A percentile compares a stretch with the other conserved stretches of the same genome.
Evolutionary conservation across 495 filamentous ascomycete species (phyloP).

Genomic region (Aspergillus homomorphus): DNA sequence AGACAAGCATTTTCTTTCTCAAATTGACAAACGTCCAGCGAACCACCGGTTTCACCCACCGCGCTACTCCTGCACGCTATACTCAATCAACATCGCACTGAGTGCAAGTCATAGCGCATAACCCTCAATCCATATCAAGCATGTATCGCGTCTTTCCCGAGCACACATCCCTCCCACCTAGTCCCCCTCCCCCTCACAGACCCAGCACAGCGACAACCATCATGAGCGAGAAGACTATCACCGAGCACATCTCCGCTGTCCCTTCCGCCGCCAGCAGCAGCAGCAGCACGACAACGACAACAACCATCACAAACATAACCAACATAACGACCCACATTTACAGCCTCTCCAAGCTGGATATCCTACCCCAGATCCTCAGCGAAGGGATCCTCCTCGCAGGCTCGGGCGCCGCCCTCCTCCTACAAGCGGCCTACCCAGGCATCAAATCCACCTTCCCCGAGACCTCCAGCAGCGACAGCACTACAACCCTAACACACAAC

Average conservation of each 20-base stretch:
- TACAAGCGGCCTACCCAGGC: conserved; percentile 40
- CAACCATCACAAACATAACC: not conserved
- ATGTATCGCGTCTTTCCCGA: not conserved
- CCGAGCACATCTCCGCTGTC: conserved; percentile 22
- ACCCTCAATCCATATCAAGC: not conserved
- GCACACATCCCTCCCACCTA: not conserved
- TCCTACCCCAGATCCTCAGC: conserved; percentile 40
- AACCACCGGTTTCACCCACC: not conserved
- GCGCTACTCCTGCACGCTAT: not conserved
- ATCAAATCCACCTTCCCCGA: conserved; percentile 17
- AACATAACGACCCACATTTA: conserved; percentile 21
- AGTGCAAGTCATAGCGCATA: not conserved
- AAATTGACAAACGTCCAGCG: not conserved
- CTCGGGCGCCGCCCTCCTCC: conserved; percentile 35
- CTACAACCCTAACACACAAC: conserved; percentile 30
- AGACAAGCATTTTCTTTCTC: not conserved
- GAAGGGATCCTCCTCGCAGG: conserved; percentile 41
- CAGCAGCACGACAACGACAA: not conserved
- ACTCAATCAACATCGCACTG: not conserved
- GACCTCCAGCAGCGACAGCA: conserved; percentile 11
- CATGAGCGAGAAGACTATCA: conserved; percentile 17
- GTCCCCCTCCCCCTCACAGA: not conserved
- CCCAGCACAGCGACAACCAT: conserved; percentile 4
- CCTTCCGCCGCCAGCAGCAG: conserved; percentile 7
- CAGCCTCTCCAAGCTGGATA: conserved; percentile 32